These are phyloP conservation scores for Mrakia blollopis DNA, from an alignment of 768 basidiomycete species.

Conservation along the genomic window DNA sequence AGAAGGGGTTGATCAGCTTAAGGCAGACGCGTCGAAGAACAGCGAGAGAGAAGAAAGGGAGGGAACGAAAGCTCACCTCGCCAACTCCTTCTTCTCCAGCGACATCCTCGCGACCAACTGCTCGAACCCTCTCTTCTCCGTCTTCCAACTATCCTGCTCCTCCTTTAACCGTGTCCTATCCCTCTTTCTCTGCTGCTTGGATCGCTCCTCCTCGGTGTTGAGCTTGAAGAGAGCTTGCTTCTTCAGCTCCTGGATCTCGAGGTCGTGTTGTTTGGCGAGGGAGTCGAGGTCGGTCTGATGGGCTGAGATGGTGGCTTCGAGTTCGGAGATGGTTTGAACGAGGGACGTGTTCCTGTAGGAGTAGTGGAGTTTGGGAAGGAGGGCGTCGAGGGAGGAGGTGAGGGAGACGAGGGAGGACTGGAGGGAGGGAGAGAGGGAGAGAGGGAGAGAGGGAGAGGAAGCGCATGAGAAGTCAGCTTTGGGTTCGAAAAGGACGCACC, in stretches of 20 bases:
- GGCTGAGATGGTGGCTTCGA: neutral
- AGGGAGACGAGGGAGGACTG: neutral
- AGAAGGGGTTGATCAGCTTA: neutral
- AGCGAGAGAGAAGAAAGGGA: neutral
- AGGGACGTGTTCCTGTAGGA: neutral
- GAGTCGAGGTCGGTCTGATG: neutral
- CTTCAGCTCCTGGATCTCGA: neutral
- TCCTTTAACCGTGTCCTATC: neutral
- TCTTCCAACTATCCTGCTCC: neutral
- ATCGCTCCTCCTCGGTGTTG: neutral
- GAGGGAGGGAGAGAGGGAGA: neutral
- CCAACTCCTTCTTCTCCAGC: neutral
- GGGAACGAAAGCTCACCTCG: neutral
- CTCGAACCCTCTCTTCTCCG: neutral
- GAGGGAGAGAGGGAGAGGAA: neutral
- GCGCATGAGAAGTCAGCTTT: neutral
- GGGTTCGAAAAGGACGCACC: too few species aligned
- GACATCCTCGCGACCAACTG: neutral
- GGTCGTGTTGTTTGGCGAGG: neutral
- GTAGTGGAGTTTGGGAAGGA: conserved; percentile 12
- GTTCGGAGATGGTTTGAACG: neutral
- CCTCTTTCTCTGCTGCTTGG: neutral
- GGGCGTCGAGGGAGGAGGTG: neutral
- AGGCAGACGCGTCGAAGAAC: neutral
- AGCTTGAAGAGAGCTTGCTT: neutral